Evolutionary conservation across 306 rosid species (phyloP).

Genomic region (Betula pendula): DNA sequence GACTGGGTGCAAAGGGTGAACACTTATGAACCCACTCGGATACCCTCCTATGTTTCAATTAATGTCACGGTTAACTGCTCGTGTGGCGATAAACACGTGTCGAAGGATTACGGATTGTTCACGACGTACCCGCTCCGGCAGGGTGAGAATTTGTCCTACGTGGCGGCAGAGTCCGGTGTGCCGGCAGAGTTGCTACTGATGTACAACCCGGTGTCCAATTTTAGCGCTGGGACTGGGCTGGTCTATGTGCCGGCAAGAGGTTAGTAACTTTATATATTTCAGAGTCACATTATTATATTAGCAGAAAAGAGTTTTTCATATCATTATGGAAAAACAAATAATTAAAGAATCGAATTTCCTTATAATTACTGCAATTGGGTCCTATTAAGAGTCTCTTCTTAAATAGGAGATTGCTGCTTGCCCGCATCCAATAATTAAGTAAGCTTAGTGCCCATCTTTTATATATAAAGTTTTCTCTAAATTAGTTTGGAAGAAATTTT

Average conservation of each 20-base stretch:
- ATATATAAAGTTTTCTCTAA: no score
- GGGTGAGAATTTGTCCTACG: slow-evolving; percentile 27
- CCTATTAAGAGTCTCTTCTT: no score
- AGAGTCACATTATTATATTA: not conserved
- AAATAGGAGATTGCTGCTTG: no score
- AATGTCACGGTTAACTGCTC: slow-evolving; percentile 70
- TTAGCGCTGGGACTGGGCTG: slow-evolving; percentile 38
- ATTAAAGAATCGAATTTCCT: no score
- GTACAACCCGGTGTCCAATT: slow-evolving; percentile 46
- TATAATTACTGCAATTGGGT: no score
- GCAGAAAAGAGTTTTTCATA: not conserved
- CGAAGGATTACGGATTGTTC: slow-evolving; percentile 54
- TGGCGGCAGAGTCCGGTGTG: slow-evolving; percentile 40
- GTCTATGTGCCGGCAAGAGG: slow-evolving; percentile 82
- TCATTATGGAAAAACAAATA: no score
- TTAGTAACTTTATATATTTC: slow-evolving; percentile 15
- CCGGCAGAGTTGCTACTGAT: slow-evolving; percentile 37
- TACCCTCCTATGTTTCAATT: slow-evolving; percentile 24
- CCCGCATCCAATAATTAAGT: no score
- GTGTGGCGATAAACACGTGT: slow-evolving; percentile 53
- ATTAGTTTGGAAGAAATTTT: no score
- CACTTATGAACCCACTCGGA: not conserved
- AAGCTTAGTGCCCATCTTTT: no score
- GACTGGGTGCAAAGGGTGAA: slow-evolving; percentile 51
- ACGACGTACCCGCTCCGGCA: slow-evolving; percentile 46